Evolutionary conservation across 352 stramenopile genomes (phyloP), one percentile per base, ranked within the genome.

Genomic region (Globisporangium nunn): DNA sequence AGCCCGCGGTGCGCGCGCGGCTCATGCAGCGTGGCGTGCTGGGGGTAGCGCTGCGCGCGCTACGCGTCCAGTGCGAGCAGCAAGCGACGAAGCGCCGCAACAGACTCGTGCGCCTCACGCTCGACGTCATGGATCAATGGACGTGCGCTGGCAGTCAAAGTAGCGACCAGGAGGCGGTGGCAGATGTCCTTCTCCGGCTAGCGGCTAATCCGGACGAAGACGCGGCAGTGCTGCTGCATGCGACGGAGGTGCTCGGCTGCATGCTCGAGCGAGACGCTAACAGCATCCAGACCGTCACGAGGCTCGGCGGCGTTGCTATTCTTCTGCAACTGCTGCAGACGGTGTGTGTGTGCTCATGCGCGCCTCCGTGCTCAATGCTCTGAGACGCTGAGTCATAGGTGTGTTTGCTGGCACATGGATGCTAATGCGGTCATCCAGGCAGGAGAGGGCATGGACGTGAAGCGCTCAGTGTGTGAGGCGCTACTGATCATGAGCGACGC

Each of bases 91-190:
- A 75, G 61, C 61, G 64, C 40, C 75, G 71, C 41, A 67, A 61
- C 23, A 72, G 69, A 30, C 60, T 67, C 40, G 52, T 86, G n/a
- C 75, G 70, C 17, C 55, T 71, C 14, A 69, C 73, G 4, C 54
- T 88, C 28, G 70, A 82, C 31, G 49, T 86, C 37, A 50, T 82
- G 30, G 66, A 75, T 30, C 61, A 61, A 33, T 66, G 60, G 47
- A 65, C 39, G 10, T 41, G 53, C 15, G 33, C 44, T 14, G 11
- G 43, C 18, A 43, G 53, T 60, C 53, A 62, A 4, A 50, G 11
- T 12, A 14, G 0, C 37, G 37, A 1, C 4, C 37, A 66, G 64
- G 45, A 68, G 14, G 23, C 54, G 58, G 52, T 49, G 0, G 37
- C 79, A 0, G 18, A 4, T 15, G n/a, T 43, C 23, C 39, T 85